phyloP scores from a whole-genome alignment of 2,329 filamentous ascomycete genomes.

The Colletotrichum graminicola region DNA sequence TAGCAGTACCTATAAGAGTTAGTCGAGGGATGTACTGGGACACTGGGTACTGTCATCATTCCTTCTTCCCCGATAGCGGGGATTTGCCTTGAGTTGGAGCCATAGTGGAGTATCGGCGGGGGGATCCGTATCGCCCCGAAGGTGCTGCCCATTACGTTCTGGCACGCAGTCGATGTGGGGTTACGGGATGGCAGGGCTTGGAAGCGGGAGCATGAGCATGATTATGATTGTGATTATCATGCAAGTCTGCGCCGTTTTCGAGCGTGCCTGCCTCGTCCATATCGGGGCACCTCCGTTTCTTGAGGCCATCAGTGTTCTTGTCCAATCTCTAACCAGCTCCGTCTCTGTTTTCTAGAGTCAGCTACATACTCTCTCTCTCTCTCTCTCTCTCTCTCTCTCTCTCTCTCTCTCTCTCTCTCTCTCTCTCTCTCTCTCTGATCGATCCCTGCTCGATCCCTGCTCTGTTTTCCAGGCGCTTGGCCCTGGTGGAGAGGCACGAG shows the following conservation, averaged over 20 bases:
- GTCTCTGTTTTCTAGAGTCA: not conserved
- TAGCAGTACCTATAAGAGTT: too few relatives aligned
- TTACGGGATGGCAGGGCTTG: constrained; percentile 12
- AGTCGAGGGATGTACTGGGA: not conserved
- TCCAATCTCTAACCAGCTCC: not conserved
- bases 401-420: too few relatives aligned
- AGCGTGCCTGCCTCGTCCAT: not conserved
- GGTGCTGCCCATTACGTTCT: not conserved
- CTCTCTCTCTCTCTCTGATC: too few relatives aligned
- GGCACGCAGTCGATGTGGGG: constrained; percentile 22
- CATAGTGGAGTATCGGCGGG: constrained; percentile 25
- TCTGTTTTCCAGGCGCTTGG: constrained; percentile 13
- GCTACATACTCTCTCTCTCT: too few relatives aligned
- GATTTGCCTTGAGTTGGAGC: constrained; percentile 16
- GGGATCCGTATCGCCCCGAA: constrained; percentile 21
- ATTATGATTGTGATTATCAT: not conserved
- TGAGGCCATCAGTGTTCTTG: not conserved
- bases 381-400: too few relatives aligned
- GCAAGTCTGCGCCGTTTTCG: not conserved
- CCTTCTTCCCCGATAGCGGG: constrained; percentile 1
- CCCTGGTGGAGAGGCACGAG: constrained; percentile 20
- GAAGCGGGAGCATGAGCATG: not conserved
- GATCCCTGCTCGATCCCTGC: constrained; percentile 23
- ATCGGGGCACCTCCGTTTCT: too few relatives aligned
- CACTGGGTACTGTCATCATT: not conserved